Base-by-base conservation (phyloP, 148 eudicot genomes). In the Diospyros kaki region DNA sequence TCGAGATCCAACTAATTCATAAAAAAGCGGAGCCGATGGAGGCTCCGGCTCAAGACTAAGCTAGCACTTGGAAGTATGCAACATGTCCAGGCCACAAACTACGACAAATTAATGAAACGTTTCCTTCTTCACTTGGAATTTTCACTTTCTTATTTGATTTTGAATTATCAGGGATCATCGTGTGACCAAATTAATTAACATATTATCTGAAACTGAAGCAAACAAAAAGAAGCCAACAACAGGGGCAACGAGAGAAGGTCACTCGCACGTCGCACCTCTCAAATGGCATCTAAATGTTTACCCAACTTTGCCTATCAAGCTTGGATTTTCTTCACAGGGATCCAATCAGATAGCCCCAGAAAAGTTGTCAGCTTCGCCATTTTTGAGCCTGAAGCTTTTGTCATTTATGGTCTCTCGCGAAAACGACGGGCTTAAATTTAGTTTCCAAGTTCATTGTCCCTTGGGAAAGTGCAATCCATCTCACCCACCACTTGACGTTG, bases 61-160 rank as follows among this genome's bases (percentile, higher is more conserved):
- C 28, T 77, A 71, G 83, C 56, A 38, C 11, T 81, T 77, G 78
- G 77, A 81, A 69, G 39, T 18, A 77, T 69, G 44, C 18, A 42
- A 48, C 54, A 17, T 40, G 71, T 69, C 78, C 58, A 62, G 70
- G 68, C 3, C 46, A 64, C 10, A 15, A 18, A n/a, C 8, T 2
- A 40, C 15, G 2, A 58, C 70, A 64, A 66, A 64, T 28, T 28
- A 52, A 45, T 41, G 43, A 65, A 11, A 46, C 15, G 17, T 41
- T 15, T 41, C 15, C 43, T 62, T 60, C 13, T 9, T 9, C 3
- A 28, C 28, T 28, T 28, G 28, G 28, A 28, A 28, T 28, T 28
- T 28, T 28, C 28, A 28, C 28, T 28, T 28, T 28, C 28, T 28
- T 28, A 28, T 28, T 28, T 28, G 28, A 28, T 28, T 28, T 28